Evolutionary conservation across 2,329 filamentous ascomycete genomes (phyloP).

Genomic region (Alternaria brassicae): DNA sequence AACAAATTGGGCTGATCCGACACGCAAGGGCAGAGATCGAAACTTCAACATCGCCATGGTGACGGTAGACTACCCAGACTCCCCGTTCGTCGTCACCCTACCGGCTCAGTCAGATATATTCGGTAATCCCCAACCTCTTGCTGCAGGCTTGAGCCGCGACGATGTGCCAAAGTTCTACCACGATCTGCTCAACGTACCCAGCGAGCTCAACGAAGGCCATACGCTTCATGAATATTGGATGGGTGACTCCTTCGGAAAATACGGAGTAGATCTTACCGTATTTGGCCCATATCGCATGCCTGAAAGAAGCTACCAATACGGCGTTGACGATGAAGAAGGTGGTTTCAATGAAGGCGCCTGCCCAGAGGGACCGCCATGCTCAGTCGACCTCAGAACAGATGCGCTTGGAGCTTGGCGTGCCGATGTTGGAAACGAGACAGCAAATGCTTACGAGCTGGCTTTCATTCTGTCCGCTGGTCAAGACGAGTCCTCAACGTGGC

Average conservation of each 20-base stretch:
- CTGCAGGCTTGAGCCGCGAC: slow-evolving; percentile 53
- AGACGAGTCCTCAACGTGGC: slow-evolving; percentile 64
- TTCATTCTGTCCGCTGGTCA: slow-evolving; percentile 64
- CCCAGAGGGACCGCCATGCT: slow-evolving; percentile 54
- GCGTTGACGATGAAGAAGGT: slow-evolving; percentile 53
- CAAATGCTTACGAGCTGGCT: slow-evolving; percentile 58
- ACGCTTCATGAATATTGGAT: slow-evolving; percentile 66
- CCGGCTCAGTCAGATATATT: slow-evolving; percentile 58
- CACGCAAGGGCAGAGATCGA: slow-evolving; percentile 54
- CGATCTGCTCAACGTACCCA: slow-evolving; percentile 60
- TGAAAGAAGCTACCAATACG: slow-evolving; percentile 58
- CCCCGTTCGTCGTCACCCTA: slow-evolving; percentile 59
- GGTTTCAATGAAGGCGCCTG: slow-evolving; percentile 60
- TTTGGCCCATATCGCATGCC: slow-evolving; percentile 63
- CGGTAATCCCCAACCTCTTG: slow-evolving; percentile 57
- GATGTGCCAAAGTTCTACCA: slow-evolving; percentile 60
- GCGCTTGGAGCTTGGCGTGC: slow-evolving; percentile 59
- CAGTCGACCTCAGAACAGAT: slow-evolving; percentile 59
- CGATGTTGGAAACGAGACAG: slow-evolving; percentile 60
- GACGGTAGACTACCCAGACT: slow-evolving; percentile 60
- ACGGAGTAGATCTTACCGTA: slow-evolving; percentile 61
- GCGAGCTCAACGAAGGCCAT: slow-evolving; percentile 59
- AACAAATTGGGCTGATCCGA: slow-evolving; percentile 58
- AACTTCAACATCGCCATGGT: slow-evolving; percentile 66
- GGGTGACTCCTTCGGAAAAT: slow-evolving; percentile 62